Evolutionary conservation across 2,329 filamentous ascomycete species (phyloP).

Genomic region (Fonsecaea erecta): DNA sequence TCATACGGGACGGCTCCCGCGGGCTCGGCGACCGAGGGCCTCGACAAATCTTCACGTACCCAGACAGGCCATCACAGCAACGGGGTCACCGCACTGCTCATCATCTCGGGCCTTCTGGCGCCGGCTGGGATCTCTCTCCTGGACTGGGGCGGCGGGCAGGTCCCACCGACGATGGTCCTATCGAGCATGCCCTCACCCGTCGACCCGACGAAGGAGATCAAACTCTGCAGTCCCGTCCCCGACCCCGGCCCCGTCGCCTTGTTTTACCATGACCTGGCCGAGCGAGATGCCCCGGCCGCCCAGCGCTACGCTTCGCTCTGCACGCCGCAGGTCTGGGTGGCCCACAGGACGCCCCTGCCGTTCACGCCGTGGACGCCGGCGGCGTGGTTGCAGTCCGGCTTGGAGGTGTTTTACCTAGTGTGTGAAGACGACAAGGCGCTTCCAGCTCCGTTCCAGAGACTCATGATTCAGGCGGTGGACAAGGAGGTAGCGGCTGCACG

Average conservation of each 20-base stretch:
- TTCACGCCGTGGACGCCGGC: conserved; percentile 39
- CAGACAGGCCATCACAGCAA: neutral
- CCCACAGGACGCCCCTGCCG: conserved; percentile 40
- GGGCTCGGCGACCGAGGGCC: conserved; percentile 3
- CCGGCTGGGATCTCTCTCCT: neutral
- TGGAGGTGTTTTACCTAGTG: conserved; percentile 36
- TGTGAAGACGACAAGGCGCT: conserved; percentile 42
- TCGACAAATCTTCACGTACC: conserved; percentile 11
- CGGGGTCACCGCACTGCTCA: conserved; percentile 2
- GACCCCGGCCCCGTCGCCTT: conserved; percentile 23
- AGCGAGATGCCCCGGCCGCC: conserved; percentile 30
- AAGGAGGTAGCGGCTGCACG: neutral
- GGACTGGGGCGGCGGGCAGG: neutral
- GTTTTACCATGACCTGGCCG: conserved; percentile 43
- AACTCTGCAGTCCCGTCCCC: neutral
- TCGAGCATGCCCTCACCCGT: neutral
- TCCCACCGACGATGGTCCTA: neutral
- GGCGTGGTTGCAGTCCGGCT: conserved; percentile 20
- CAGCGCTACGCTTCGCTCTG: conserved; percentile 40
- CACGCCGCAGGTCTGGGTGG: conserved; percentile 42
- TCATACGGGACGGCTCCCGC: conserved; percentile 10
- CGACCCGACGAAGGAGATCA: neutral
- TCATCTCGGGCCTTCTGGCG: conserved; percentile 12
- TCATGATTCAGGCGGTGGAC: conserved; percentile 41
- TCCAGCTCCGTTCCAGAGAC: conserved; percentile 41